Evolutionary conservation across 2,329 filamentous ascomycete species (phyloP).

Genomic region (Fusarium sp.): DNA sequence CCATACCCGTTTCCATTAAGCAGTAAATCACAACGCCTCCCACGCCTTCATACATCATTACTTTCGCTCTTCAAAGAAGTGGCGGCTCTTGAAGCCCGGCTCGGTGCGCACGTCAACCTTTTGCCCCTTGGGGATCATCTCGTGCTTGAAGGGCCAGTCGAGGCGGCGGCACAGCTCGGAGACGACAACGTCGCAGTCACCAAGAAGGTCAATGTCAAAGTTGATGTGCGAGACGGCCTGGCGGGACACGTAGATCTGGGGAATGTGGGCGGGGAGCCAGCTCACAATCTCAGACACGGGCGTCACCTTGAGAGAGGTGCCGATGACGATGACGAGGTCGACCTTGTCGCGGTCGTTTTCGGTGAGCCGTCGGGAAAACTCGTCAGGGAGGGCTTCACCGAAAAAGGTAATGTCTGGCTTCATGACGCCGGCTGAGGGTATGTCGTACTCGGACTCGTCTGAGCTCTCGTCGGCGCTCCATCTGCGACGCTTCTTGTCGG

Average conservation of each 20-base stretch:
- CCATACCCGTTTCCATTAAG: neutral
- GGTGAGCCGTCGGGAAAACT: slow-evolving; percentile 85
- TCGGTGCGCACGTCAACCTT: slow-evolving; percentile 65
- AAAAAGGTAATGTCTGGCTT: slow-evolving; percentile 99
- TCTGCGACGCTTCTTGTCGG: slow-evolving; percentile 57
- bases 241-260: slow-evolving; percentile 90
- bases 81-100: slow-evolving; percentile 51
- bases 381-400: slow-evolving; percentile 86
- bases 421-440: slow-evolving; percentile 83
- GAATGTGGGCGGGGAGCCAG: slow-evolving; percentile 80
- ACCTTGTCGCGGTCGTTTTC: slow-evolving; percentile 82
- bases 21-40: neutral
- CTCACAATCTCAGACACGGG: slow-evolving; percentile 93
- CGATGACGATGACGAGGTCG: slow-evolving; percentile 95
- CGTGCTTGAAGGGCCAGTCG: slow-evolving; percentile 83
- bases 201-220: slow-evolving; percentile 96
- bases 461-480: slow-evolving; percentile 54
- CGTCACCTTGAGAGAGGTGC: slow-evolving; percentile 94
- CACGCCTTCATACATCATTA: neutral
- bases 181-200: slow-evolving; percentile 92
- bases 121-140: slow-evolving; percentile 82
- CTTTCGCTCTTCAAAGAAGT: slow-evolving; percentile 49
- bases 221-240: slow-evolving; percentile 89
- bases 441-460: slow-evolving; percentile 63
- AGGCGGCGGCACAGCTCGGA: slow-evolving; percentile 85